Evolutionary conservation across 1,139 yeast genomes (phyloP), one percentile per base, ranked within the genome.

Genomic region (Candida tropicalis): DNA sequence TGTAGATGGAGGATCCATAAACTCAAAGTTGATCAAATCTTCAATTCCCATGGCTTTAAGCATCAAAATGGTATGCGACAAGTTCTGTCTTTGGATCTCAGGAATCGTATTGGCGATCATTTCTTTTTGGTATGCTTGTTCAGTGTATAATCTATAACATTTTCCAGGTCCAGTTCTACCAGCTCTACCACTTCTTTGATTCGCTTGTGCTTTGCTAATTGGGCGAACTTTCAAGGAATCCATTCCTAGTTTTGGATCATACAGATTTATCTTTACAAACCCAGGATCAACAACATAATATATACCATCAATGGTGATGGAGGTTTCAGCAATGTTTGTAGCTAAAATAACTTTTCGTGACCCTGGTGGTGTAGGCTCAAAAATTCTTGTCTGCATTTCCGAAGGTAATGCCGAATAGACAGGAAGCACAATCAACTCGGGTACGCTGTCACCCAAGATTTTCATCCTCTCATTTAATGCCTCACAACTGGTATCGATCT

Each of bases 271-370:
- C 63, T 93, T 93, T 23, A 96, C 85, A 61, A 93, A 93, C 1
- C 99, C 99, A 0, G 99, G 98, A 61, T 93, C 99, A 43, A 93
- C 96, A 37, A 93, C 99, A 59, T 89, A 93, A 8, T 91, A 98
- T 51, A 93, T 87, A 57, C 99, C 99, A 62, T 93, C 99, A 58
- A 93, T 93, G 46, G 99, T 93, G 66, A 93, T 80, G 29, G 99
- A 93, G 1, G 99, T 93, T 72, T 93, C 99, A 5, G 99, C 99
- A 61, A 93, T 93, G 59, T 93, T 93, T 26, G 99, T 93, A 11
- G 97, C 82, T 10, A 93, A 79, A 55, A 93, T 87, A 31, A 91
- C 88, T 65, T 93, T 93, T 63, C 99, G 79, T 35, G 99, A 98
- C 16, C 96, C 91, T 58, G 84, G 79, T 7, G 96, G 96, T 49